These are phyloP conservation scores for Cyberlindnera euphorbiae DNA, from an alignment of 805 yeast genomes.

Conservation along the genomic window DNA sequence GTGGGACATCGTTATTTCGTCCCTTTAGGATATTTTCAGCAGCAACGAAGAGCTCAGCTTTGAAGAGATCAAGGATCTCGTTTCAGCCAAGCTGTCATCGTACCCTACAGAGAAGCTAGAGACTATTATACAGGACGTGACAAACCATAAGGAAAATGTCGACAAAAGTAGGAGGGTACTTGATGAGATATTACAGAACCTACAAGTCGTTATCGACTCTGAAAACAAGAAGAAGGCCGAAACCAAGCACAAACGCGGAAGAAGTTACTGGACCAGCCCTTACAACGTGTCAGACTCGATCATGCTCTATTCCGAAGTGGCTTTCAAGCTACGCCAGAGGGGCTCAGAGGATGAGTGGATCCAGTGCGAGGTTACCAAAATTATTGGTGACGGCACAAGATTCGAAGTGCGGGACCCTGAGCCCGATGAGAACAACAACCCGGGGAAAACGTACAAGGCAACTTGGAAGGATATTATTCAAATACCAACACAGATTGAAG, in stretches of 20 bases:
- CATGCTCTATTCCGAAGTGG: constrained; percentile 74
- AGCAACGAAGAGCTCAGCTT: constrained; percentile 52
- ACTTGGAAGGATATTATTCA: constrained; percentile 73
- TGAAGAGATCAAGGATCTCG: constrained; percentile 34
- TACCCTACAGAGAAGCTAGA: constrained; percentile 36
- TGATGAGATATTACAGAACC: constrained; percentile 39
- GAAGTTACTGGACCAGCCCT: constrained; percentile 40
- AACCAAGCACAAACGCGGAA: constrained; percentile 25
- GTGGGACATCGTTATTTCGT: constrained; percentile 66
- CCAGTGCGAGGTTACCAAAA: constrained; percentile 81
- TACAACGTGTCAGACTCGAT: constrained; percentile 58
- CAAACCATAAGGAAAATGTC: constrained; percentile 52
- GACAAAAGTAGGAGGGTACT: constrained; percentile 45
- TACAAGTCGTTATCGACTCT: constrained; percentile 37
- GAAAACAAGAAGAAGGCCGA: constrained; percentile 24
- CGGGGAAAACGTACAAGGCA: constrained; percentile 82
- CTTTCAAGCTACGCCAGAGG: constrained; percentile 68
- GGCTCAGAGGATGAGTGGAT: constrained; percentile 90
- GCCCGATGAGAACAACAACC: constrained; percentile 88
- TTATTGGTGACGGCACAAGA: constrained; percentile 64
- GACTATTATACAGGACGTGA: constrained; percentile 35
- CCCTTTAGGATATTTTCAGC: constrained; percentile 64
- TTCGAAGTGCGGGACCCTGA: constrained; percentile 97
- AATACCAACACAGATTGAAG: constrained; percentile 53
- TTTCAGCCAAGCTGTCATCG: constrained; percentile 28